phyloP scores from a whole-genome alignment of 148 eudicot species.

The Chenopodium suecicum region DNA sequence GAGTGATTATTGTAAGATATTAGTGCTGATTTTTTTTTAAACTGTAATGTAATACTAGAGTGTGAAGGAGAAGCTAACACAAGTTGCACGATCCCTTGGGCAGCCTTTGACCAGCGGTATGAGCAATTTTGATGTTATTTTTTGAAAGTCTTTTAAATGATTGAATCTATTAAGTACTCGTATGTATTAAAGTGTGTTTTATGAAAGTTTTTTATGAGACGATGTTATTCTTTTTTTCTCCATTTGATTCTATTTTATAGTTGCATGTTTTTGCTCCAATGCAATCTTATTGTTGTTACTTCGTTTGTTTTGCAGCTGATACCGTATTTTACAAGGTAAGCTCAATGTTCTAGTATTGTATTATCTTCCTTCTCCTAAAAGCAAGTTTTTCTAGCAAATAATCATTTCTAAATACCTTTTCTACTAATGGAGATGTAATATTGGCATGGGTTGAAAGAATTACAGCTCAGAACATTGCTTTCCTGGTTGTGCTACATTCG shows the following conservation, averaged over 20 bases:
- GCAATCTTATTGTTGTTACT: conserved; percentile 9
- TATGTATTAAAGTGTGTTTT: background rate
- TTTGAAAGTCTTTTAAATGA: background rate
- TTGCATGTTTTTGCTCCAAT: background rate
- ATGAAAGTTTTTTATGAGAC: background rate
- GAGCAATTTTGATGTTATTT: background rate
- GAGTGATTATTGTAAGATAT: background rate
- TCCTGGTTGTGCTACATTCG: conserved; percentile 5
- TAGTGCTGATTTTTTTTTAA: conserved; percentile 3
- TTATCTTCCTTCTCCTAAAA: background rate
- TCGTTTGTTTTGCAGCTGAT: conserved; percentile 49
- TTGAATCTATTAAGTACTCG: background rate
- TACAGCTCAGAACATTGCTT: background rate
- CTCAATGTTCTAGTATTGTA: background rate
- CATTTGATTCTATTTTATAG: background rate
- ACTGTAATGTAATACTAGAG: conserved; percentile 37
- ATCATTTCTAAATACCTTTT: background rate
- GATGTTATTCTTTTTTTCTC: background rate
- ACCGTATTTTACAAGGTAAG: conserved; percentile 65
- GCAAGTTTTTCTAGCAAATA: background rate
- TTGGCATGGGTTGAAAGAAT: background rate
- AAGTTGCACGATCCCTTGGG: conserved; percentile 69
- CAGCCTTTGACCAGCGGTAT: conserved; percentile 48
- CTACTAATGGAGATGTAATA: background rate
- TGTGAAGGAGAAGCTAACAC: conserved; percentile 67